phyloP scores from a whole-genome alignment of 2,329 filamentous ascomycete genomes.

The Ascochyta clinopodiicola region DNA sequence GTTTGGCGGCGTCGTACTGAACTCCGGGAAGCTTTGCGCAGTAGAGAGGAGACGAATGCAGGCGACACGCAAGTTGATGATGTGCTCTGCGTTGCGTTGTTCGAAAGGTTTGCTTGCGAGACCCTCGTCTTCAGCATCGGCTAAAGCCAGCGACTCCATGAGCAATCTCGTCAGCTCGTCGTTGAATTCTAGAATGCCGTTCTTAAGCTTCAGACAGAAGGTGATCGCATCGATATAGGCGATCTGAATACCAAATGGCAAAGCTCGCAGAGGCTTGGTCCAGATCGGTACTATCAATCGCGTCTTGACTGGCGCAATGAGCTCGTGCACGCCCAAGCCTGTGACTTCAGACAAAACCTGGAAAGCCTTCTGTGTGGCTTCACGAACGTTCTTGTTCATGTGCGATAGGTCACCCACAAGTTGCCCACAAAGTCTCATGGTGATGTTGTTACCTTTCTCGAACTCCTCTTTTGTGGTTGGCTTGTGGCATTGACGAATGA shows the following conservation, averaged over 20 bases:
- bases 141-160: conserved; percentile 90
- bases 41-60: conserved; percentile 93
- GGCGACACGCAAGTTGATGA: conserved; percentile 87
- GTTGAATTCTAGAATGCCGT: conserved; percentile 89
- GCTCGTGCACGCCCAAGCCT: conserved; percentile 80
- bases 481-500: conserved; percentile 80
- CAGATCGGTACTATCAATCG: conserved; percentile 90
- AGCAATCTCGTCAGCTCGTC: conserved; percentile 88
- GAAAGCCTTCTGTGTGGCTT: conserved; percentile 82
- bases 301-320: conserved; percentile 89
- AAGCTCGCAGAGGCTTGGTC: conserved; percentile 87
- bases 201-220: conserved; percentile 88
- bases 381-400: conserved; percentile 93
- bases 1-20: conserved; percentile 76
- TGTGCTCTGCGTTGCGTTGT: conserved; percentile 93
- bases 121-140: conserved; percentile 92
- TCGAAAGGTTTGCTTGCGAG: conserved; percentile 85
- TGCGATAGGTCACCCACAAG: conserved; percentile 90
- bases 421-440: conserved; percentile 80
- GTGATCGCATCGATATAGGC: conserved; percentile 98
- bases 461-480: conserved; percentile 81
- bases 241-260: conserved; percentile 95
- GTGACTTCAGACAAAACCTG: conserved; percentile 81
- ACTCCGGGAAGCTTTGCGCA: conserved; percentile 92
- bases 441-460: conserved; percentile 68